Base-by-base conservation (phyloP, 2,329 filamentous ascomycete species). In the Trichoderma oligosporum region DNA sequence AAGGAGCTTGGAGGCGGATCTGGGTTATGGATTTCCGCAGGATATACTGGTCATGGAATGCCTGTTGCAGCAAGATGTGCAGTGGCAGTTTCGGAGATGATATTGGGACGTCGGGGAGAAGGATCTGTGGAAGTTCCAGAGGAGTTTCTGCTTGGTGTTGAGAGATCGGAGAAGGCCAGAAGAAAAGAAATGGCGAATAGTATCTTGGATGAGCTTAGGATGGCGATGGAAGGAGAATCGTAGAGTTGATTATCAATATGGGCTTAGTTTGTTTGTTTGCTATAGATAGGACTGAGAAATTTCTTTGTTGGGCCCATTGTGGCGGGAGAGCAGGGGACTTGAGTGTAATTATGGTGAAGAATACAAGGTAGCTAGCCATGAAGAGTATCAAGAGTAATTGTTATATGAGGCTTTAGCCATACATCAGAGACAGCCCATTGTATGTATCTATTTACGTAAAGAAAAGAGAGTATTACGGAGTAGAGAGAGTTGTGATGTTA, bases 41-140 rank as follows among this genome's bases (percentile, higher is more conserved):
- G 85, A 3, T 90, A 87, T 65, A 87, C 85, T 4, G 86, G 85
- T 0, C 88, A 92, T 69, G 89, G 89, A 0, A 91, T 91, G 87
- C 87, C 88, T 18, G 84, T 86, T 63, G 83, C 86, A 14, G 84
- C 85, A 61, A 73, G 89, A 38, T 84, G 82, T 63, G 88, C 81
- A 2, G 81, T 84, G 58, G 83, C 83, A 1, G 81, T 83, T 11
- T 86, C 82, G 8, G 73, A 80, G 45, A 80, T 87, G 76, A 81
- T 89, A 53, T 64, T 78, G 56, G 74, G 74, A 1, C 68, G 67
- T n/a, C 64, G 65, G 18, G 62, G 65, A 14, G 63, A 68, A n/a
- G 62, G 65, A 11, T 69, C 67, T 0, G 71, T 78, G 42, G 72
- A 75, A 24, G 54, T 82, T 31, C 80, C 80, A 4, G 57, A 56